These are phyloP conservation scores for Saccharomyces hybrid DNA, from an alignment of 1,139 yeast genomes.

Conservation along the genomic window DNA sequence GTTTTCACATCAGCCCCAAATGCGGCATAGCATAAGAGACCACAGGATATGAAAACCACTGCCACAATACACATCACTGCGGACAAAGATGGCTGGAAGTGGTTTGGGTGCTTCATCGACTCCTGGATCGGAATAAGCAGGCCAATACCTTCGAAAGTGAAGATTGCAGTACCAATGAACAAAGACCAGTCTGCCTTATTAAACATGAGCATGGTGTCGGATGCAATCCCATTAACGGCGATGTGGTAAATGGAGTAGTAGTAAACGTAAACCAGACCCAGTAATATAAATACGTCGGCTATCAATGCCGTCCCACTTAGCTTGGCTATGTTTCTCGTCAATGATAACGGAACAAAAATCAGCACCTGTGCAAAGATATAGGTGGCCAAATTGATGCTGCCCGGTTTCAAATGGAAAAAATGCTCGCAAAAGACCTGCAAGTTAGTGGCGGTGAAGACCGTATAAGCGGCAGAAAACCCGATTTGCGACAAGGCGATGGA, in stretches of 20 bases:
- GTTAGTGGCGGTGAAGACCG: conserved; percentile 88
- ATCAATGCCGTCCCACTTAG: conserved; percentile 80
- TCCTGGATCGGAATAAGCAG: conserved; percentile 90
- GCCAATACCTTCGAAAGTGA: conserved; percentile 96
- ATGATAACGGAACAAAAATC: conserved; percentile 70
- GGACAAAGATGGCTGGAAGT: conserved; percentile 62
- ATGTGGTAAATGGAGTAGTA: conserved; percentile 60
- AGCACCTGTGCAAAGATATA: conserved; percentile 58
- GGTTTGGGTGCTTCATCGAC: conserved; percentile 77
- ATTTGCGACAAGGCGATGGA: conserved; percentile 84
- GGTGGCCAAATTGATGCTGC: conserved; percentile 11
- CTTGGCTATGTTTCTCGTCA: conserved; percentile 83
- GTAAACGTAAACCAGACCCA: conserved; percentile 78
- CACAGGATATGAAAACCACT: conserved; percentile 65
- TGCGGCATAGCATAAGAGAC: conserved; percentile 74
- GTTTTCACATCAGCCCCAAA: conserved; percentile 79
- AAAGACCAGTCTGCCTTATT: conserved; percentile 69
- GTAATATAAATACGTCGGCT: conserved; percentile 78
- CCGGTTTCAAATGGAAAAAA: conserved; percentile 17
- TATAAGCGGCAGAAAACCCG: conserved; percentile 92
- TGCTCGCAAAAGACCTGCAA: conserved; percentile 50
- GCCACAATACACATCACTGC: conserved; percentile 75
- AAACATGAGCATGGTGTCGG: conserved; percentile 43
- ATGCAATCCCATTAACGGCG: conserved; percentile 48
- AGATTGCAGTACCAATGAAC: conserved; percentile 90